phyloP scores from a whole-genome alignment of 1,284 basidiomycete genomes.

The Leucocoprinus gongylophorus region DNA sequence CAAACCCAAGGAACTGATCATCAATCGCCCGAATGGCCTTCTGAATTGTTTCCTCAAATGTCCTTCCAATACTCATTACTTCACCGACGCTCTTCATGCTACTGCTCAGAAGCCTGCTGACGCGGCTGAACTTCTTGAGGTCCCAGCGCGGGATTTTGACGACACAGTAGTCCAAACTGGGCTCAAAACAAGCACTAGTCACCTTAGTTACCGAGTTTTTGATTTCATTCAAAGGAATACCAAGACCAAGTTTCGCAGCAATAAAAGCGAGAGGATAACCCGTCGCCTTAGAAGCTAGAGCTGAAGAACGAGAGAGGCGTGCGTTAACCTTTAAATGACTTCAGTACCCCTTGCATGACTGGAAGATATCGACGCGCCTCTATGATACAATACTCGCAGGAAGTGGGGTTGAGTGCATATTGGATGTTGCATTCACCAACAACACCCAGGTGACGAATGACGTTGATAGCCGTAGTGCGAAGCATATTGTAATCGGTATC shows the following conservation, averaged over 20 bases:
- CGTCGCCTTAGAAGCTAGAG: constrained; percentile 96
- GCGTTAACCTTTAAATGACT: constrained; percentile 75
- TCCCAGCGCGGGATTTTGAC: constrained; percentile 99
- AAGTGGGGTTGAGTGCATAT: constrained; percentile 93
- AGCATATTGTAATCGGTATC: constrained; percentile 99
- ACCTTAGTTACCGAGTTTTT: constrained; percentile 96
- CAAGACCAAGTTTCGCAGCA: constrained; percentile 94
- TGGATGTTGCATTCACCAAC: constrained; percentile 99
- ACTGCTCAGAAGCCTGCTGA: constrained; percentile 81
- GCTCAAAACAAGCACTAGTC: constrained; percentile 97
- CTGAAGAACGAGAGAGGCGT: constrained; percentile 96
- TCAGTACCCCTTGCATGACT: neutral
- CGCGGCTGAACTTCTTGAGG: constrained; percentile 93
- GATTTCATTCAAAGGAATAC: constrained; percentile 96
- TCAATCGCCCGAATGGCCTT: constrained; percentile 97
- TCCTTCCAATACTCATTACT: constrained; percentile 98
- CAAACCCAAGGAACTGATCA: constrained; percentile 90
- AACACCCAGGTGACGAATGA: constrained; percentile 95
- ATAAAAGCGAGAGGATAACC: constrained; percentile 99
- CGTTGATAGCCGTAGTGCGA: constrained; percentile 95
- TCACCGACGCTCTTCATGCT: constrained; percentile 99
- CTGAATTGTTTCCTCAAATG: constrained; percentile 97
- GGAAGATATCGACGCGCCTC: constrained; percentile 47
- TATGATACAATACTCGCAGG: constrained; percentile 97
- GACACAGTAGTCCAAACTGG: constrained; percentile 93